phyloP scores from a whole-genome alignment of 2,329 filamentous ascomycete species.

The Trichoderma sp. region DNA sequence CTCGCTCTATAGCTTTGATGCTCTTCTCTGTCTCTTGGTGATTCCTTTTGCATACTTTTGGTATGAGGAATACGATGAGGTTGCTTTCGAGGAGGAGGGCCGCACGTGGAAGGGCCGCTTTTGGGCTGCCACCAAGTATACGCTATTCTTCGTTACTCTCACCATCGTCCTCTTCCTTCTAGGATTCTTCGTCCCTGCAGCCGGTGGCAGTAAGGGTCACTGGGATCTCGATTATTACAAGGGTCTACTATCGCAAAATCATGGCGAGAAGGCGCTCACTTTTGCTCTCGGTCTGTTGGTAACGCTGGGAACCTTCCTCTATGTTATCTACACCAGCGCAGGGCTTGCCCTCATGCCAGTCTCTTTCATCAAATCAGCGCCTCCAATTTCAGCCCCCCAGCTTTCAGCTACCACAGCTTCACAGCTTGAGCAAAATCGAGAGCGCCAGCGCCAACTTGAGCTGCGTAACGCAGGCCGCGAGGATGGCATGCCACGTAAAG shows the following conservation, averaged over 20 bases:
- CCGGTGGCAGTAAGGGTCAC: conserved; percentile 67
- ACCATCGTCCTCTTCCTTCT: conserved; percentile 84
- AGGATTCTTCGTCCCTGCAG: conserved; percentile 90
- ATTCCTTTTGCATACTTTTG: conserved; percentile 98
- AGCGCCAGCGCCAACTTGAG: conserved; percentile 90
- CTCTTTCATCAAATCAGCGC: conserved; percentile 88
- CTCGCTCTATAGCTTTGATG: conserved; percentile 86
- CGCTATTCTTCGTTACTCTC: conserved; percentile 78
- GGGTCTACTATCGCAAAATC: conserved; percentile 74
- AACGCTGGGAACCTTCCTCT: conserved; percentile 82
- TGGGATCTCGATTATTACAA: conserved; percentile 92
- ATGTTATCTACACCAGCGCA: conserved; percentile 84
- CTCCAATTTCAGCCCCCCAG: conserved; percentile 80
- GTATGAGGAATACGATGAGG: conserved; percentile 96
- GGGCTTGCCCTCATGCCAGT: conserved; percentile 89
- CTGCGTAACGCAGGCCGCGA: conserved; percentile 77
- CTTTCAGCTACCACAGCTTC: conserved; percentile 76
- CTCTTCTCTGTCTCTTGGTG: conserved; percentile 82
- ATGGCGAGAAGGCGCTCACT: conserved; percentile 88
- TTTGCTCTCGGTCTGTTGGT: conserved; percentile 90
- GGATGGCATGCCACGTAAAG: conserved; percentile 78
- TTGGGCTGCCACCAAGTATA: conserved; percentile 89
- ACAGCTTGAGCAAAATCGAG: conserved; percentile 83
- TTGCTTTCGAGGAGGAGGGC: conserved; percentile 80
- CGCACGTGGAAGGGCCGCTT: conserved; percentile 73